Conservation (phyloP, 345 rosid species). For the Lumnitzera littorea region DNA sequence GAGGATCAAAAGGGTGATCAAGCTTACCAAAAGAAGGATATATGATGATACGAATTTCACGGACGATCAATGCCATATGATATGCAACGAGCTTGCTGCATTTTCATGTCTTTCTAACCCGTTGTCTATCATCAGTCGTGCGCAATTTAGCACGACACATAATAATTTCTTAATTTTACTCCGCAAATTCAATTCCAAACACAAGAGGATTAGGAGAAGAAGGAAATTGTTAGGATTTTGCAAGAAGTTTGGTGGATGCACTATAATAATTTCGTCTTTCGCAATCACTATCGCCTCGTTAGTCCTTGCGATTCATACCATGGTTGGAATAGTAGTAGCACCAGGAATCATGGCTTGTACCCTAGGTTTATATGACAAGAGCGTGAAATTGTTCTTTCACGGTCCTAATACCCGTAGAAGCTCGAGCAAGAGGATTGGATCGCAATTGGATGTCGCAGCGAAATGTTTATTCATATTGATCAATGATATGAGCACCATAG, state of each 20-base stretch:
- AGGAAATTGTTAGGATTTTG: constrained; percentile 24
- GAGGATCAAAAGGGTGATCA: constrained; percentile 44
- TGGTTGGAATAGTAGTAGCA: constrained; percentile 48
- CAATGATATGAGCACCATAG: constrained; percentile 71
- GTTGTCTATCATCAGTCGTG: constrained; percentile 26
- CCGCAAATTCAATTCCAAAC: constrained; percentile 31
- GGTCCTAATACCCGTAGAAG: neutral
- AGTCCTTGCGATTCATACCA: constrained; percentile 53
- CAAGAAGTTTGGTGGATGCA: constrained; percentile 37
- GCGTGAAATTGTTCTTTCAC: neutral
- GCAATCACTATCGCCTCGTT: constrained; percentile 33
- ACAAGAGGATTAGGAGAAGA: constrained; percentile 41
- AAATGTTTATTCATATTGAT: constrained; percentile 63
- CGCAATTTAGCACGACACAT: constrained; percentile 29
- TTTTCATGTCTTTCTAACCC: constrained; percentile 51
- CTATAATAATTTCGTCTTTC: constrained; percentile 35
- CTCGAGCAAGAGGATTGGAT: constrained; percentile 19
- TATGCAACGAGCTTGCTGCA: constrained; percentile 44
- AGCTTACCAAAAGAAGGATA: constrained; percentile 24
- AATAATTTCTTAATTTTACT: constrained; percentile 39
- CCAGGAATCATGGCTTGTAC: constrained; percentile 44
- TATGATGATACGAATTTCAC: constrained; percentile 11
- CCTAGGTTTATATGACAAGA: constrained; percentile 10
- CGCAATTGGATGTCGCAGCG: constrained; percentile 69
- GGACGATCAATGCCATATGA: constrained; percentile 11